Conservation (phyloP, 192 early-diverging fungal genomes). For the Linnemannia hyalina region DNA sequence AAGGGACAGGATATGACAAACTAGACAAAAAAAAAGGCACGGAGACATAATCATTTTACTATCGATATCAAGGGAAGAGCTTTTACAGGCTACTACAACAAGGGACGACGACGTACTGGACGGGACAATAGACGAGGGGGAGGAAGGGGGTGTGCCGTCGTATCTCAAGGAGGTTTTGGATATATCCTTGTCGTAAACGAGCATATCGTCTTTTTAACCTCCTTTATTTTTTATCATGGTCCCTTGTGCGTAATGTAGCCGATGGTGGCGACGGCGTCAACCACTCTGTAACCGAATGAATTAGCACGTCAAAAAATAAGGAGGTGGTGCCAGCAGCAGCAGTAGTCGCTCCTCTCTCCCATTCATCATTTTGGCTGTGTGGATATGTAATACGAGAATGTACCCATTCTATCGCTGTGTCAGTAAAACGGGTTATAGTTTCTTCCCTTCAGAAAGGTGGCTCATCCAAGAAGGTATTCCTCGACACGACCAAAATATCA, state of each 20-base stretch:
- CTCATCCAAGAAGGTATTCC: no score
- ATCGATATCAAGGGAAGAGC: not conserved
- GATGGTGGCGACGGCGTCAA: not conserved
- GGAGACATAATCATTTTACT: not conserved
- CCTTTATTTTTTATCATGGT: not conserved
- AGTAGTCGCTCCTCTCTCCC: not conserved
- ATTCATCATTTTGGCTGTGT: not conserved
- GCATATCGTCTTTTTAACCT: not conserved
- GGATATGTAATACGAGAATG: not conserved
- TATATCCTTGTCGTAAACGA: not conserved
- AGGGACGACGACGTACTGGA: not conserved
- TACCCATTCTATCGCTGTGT: not conserved
- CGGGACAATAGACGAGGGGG: not conserved
- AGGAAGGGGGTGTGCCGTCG: not conserved
- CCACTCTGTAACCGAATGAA: not conserved
- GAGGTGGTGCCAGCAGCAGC: not conserved
- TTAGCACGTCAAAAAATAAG: not conserved
- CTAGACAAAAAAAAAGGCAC: constrained; percentile 1
- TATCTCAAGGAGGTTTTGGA: not conserved
- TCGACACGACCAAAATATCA: no score
- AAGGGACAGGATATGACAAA: not conserved
- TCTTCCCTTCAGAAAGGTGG: not conserved
- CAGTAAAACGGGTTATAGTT: not conserved
- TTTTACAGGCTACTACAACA: not conserved
- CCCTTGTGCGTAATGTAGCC: not conserved